These are phyloP conservation scores for Colletotrichum graminicola DNA, from an alignment of 2,329 filamentous ascomycete genomes.

Conservation along the genomic window DNA sequence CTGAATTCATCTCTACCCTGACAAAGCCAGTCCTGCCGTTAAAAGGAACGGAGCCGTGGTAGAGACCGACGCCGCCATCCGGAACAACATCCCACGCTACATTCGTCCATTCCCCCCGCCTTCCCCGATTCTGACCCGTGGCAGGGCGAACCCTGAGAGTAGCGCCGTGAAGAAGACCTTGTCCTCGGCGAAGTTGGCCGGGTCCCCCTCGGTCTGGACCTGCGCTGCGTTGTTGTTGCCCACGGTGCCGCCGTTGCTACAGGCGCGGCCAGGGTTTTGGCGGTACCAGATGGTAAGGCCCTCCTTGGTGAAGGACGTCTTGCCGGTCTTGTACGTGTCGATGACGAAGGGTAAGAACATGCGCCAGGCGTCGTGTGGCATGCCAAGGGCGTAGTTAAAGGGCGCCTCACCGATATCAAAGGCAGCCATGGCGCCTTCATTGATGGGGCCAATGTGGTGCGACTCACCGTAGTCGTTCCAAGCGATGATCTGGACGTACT, in stretches of 20 bases:
- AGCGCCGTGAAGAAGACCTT: not conserved
- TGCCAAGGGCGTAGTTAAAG: conserved; percentile 58
- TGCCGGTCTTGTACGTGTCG: conserved; percentile 59
- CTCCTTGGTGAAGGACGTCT: conserved; percentile 43
- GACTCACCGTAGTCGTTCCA: too few species aligned
- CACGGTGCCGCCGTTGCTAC: not conserved
- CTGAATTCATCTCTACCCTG: too few species aligned
- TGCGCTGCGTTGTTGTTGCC: not conserved
- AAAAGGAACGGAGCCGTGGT: conserved; percentile 49
- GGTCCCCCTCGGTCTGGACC: not conserved
- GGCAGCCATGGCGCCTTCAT: not conserved
- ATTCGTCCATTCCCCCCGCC: too few species aligned
- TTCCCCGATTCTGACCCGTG: conserved; percentile 42
- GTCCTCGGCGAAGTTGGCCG: not conserved
- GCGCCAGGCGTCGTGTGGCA: conserved; percentile 64
- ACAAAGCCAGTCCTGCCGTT: too few species aligned
- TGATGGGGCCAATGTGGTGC: not conserved
- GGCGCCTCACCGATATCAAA: conserved; percentile 50
- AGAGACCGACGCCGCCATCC: conserved; percentile 45
- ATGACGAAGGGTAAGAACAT: conserved; percentile 64
- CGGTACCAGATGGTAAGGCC: conserved; percentile 1
- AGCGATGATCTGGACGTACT: not conserved
- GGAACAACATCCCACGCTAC: too few species aligned
- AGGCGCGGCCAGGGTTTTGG: not conserved
- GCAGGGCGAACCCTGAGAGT: not conserved